phyloP scores from a whole-genome alignment of 148 eudicot species.

The Dysphania ambrosioides region DNA sequence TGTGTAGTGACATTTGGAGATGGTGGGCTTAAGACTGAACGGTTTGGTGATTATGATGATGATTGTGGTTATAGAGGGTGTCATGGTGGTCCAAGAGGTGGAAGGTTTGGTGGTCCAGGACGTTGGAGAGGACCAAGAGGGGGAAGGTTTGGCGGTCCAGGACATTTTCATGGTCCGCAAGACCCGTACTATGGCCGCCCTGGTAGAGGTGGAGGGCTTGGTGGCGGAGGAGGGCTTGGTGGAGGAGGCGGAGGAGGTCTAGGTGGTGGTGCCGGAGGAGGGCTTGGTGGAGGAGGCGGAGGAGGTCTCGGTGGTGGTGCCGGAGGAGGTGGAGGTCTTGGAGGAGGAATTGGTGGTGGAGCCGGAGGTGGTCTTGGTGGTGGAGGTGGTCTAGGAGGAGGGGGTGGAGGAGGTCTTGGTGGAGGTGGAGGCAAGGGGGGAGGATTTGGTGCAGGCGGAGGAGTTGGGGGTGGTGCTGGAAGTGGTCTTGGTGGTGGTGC shows the following conservation, averaged over 20 bases:
- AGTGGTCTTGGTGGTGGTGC: slow-evolving; percentile 21
- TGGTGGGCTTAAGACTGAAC: slow-evolving; percentile 1
- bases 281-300: slow-evolving; percentile 15
- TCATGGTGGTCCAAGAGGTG: slow-evolving; percentile 17
- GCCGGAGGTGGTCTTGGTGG: slow-evolving; percentile 13
- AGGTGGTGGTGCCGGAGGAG: slow-evolving; percentile 18
- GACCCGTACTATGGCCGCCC: slow-evolving; percentile 17
- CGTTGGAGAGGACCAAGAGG: slow-evolving; percentile 26
- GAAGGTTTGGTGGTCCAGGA: slow-evolving; percentile 17
- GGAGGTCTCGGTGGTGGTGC: slow-evolving; percentile 3
- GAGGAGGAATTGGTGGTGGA: slow-evolving; percentile 16
- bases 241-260: slow-evolving; percentile 24
- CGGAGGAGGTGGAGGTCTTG: slow-evolving; percentile 6
- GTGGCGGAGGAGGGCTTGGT: slow-evolving; percentile 26
- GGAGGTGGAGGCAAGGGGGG: slow-evolving; percentile 12
- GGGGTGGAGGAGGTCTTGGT: slow-evolving; percentile 17
- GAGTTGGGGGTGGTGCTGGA: slow-evolving; percentile 22
- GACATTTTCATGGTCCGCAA: slow-evolving; percentile 7
- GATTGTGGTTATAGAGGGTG: slow-evolving; percentile 33
- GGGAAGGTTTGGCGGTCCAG: slow-evolving; percentile 23
- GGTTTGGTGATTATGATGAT: slow-evolving; percentile 29
- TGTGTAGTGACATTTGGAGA: slow-evolving; percentile 30
- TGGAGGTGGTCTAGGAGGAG: slow-evolving; percentile 19
- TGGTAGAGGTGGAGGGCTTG: slow-evolving; percentile 15
- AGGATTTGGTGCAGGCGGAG: slow-evolving; percentile 19